Evolutionary conservation across 306 rosid species (phyloP).

Genomic region (Luffa aegyptiaca): DNA sequence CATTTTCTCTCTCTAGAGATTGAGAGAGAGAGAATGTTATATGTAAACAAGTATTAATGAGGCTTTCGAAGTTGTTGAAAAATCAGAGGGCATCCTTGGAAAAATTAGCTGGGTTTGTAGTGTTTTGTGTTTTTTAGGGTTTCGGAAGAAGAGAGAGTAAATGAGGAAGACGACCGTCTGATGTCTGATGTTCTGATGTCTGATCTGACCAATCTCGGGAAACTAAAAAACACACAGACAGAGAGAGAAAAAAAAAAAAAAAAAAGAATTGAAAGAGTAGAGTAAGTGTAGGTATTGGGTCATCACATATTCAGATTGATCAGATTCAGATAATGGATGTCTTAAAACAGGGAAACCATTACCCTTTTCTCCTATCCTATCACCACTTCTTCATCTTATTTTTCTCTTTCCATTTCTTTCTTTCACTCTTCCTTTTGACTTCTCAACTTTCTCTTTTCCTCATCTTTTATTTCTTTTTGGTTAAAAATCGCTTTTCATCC

Average conservation of each 20-base stretch:
- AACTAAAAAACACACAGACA: constrained; percentile 25
- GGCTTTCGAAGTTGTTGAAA: constrained; percentile 51
- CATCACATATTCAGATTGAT: constrained; percentile 12
- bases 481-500: too few species aligned
- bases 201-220: constrained; percentile 46
- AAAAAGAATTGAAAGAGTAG: constrained; percentile 9
- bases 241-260: not conserved
- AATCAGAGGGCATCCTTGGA: constrained; percentile 39
- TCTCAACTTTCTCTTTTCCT: too few species aligned
- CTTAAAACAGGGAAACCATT: constrained; percentile 30
- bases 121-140: constrained; percentile 1
- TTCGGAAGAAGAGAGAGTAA: constrained; percentile 12
- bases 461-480: too few species aligned
- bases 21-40: not conserved
- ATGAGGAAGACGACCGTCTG: not conserved
- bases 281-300: not conserved
- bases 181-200: not conserved
- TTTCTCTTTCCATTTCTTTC: too few species aligned
- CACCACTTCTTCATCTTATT: not conserved
- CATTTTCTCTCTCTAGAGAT: too few species aligned
- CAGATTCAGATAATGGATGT: constrained; percentile 10
- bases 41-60: constrained; percentile 26
- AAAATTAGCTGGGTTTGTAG: constrained; percentile 7
- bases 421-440: too few species aligned
- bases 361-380: constrained; percentile 8